These are phyloP conservation scores for Cryptosporidium bovis DNA, from an alignment of 169 alveolate species.

Conservation along the genomic window DNA sequence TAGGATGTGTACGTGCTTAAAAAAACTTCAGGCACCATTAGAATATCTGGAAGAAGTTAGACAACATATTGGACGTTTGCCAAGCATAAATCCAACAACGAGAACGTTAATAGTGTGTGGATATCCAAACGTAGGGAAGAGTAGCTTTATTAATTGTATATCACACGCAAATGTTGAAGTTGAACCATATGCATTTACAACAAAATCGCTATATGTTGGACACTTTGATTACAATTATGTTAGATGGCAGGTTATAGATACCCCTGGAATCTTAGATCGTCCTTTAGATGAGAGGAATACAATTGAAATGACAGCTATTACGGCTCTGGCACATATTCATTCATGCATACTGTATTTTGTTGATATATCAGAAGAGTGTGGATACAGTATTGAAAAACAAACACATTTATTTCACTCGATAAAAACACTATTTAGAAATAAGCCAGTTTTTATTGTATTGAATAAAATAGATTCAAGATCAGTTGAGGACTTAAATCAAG, in stretches of 20 bases:
- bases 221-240: constrained; percentile 97
- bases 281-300: constrained; percentile 97
- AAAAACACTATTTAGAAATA: constrained; percentile 93
- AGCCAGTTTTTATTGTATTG: constrained; percentile 94
- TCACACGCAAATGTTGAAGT: constrained; percentile 98
- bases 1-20: constrained; percentile 95
- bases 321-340: constrained; percentile 98
- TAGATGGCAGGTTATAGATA: constrained; percentile 98
- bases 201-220: constrained; percentile 99
- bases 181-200: constrained; percentile 99
- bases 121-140: constrained; percentile 99
- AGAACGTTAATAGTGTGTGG: constrained; percentile 96
- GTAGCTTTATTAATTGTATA: constrained; percentile 95
- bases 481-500: constrained; percentile 84
- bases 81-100: constrained; percentile 94
- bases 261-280: constrained; percentile 99
- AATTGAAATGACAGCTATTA: constrained; percentile 98
- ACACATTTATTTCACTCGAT: constrained; percentile 92
- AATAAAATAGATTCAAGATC: constrained; percentile 94
- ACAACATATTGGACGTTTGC: constrained; percentile 96
- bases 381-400: constrained; percentile 94
- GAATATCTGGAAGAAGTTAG: constrained; percentile 98
- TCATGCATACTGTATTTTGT: constrained; percentile 88
- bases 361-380: constrained; percentile 97
- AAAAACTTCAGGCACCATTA: constrained; percentile 93